phyloP scores from a whole-genome alignment of 345 rosid species.

The Gossypium raimondii region DNA sequence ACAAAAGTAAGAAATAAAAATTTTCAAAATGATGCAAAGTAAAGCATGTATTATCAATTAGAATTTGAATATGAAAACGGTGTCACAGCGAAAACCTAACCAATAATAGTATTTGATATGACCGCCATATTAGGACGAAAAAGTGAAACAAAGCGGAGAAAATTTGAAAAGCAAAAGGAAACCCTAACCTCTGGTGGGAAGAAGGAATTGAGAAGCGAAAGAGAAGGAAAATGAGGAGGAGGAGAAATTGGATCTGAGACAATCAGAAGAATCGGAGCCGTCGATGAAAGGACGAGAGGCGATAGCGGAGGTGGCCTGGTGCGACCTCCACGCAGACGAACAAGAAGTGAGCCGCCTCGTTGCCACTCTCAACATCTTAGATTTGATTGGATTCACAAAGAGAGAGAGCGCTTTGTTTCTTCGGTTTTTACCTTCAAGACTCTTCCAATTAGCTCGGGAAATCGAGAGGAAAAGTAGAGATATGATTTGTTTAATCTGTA shows the following conservation, averaged over 20 bases:
- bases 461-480: not conserved
- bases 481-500: not conserved
- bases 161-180: constrained; percentile 4
- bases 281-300: constrained; percentile 21
- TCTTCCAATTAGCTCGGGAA: not conserved
- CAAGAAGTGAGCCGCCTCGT: constrained; percentile 42
- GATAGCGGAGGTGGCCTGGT: constrained; percentile 22
- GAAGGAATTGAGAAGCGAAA: constrained; percentile 26
- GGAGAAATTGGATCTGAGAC: constrained; percentile 26
- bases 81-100: not conserved
- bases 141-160: not conserved
- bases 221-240: constrained; percentile 6
- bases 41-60: not conserved
- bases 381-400: constrained; percentile 5
- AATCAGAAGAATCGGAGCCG: constrained; percentile 29
- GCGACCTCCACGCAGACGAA: constrained; percentile 35
- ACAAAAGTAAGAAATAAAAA: not conserved
- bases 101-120: not conserved
- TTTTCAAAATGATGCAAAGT: not conserved
- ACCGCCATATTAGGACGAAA: not conserved
- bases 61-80: not conserved
- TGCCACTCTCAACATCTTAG: constrained; percentile 45
- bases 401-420: not conserved
- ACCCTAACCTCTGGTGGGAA: constrained; percentile 42
- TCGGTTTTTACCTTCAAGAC: not conserved